Evolutionary conservation across 495 filamentous ascomycete species (phyloP).

Genomic region (Paragyromitra xinjiangensis): DNA sequence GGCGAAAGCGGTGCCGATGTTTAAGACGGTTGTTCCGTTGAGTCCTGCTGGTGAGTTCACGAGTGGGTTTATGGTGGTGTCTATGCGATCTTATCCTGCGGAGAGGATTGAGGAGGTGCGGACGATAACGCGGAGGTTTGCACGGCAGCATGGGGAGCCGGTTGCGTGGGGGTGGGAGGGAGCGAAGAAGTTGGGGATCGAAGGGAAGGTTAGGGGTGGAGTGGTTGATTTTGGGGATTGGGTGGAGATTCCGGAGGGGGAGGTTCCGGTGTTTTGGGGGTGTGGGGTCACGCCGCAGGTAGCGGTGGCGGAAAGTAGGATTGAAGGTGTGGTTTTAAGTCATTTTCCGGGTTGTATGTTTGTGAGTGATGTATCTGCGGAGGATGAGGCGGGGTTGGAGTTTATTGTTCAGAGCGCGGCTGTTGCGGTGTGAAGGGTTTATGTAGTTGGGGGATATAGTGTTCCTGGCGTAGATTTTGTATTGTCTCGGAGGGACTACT

Average conservation of each 20-base stretch:
- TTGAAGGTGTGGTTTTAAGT: constrained; percentile 64
- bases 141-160: constrained; percentile 67
- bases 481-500: background rate
- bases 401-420: background rate
- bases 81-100: constrained; percentile 65
- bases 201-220: constrained; percentile 54
- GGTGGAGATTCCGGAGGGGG: constrained; percentile 57
- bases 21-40: constrained; percentile 63
- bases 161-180: constrained; percentile 70
- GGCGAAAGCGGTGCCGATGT: constrained; percentile 64
- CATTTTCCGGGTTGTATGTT: constrained; percentile 69
- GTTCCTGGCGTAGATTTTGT: too few relatives aligned
- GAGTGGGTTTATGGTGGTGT: constrained; percentile 63
- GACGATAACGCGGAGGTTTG: constrained; percentile 62
- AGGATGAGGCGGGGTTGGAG: constrained; percentile 50
- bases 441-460: background rate
- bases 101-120: constrained; percentile 63
- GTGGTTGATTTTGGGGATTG: constrained; percentile 53
- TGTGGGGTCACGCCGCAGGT: constrained; percentile 70
- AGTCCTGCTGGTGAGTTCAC: constrained; percentile 66
- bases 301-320: constrained; percentile 62
- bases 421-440: background rate
- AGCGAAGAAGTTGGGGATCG: constrained; percentile 61
- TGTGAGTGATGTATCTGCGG: constrained; percentile 62
- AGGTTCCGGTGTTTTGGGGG: constrained; percentile 68